Evolutionary conservation across 148 eudicot genomes (phyloP).

Genomic region (Camellia lanceoleosa): DNA sequence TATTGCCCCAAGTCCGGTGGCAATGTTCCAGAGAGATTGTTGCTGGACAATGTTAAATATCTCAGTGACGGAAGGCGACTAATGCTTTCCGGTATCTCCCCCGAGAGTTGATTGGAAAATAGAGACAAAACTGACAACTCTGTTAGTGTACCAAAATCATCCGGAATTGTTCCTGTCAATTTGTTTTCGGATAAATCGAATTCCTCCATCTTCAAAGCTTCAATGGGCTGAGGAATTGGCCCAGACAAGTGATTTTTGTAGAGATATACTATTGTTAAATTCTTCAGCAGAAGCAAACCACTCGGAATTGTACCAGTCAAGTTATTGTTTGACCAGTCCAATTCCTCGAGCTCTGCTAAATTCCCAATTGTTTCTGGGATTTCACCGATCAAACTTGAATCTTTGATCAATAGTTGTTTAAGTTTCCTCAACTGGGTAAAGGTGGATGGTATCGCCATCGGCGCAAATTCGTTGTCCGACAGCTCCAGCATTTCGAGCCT

Average conservation of each 20-base stretch:
- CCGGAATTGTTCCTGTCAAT: constrained; percentile 33
- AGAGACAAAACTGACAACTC: constrained; percentile 26
- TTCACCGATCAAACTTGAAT: constrained; percentile 29
- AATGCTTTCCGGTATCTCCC: constrained; percentile 25
- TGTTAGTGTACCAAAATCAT: constrained; percentile 27
- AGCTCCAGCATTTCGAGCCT: constrained; percentile 26
- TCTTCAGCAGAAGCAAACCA: constrained; percentile 27
- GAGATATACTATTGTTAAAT: constrained; percentile 24
- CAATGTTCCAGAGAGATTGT: constrained; percentile 32
- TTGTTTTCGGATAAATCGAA: constrained; percentile 30
- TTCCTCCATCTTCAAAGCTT: constrained; percentile 25
- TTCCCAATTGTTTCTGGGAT: constrained; percentile 24
- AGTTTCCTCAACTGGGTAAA: constrained; percentile 29
- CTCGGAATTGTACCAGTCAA: constrained; percentile 29
- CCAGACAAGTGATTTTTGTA: constrained; percentile 31
- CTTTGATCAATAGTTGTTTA: constrained; percentile 19
- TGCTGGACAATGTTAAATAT: constrained; percentile 20
- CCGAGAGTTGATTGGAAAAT: constrained; percentile 31
- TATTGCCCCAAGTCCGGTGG: constrained; percentile 36
- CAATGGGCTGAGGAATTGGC: constrained; percentile 22
- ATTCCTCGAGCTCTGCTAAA: constrained; percentile 19
- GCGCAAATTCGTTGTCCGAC: constrained; percentile 16
- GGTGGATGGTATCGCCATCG: constrained; percentile 18
- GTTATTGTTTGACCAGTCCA: constrained; percentile 23
- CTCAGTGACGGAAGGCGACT: constrained; percentile 21